Evolutionary conservation across 1,284 basidiomycete species (phyloP), one percentile per base, ranked within the genome.

Genomic region (Pyrrhoderma lamaoense): DNA sequence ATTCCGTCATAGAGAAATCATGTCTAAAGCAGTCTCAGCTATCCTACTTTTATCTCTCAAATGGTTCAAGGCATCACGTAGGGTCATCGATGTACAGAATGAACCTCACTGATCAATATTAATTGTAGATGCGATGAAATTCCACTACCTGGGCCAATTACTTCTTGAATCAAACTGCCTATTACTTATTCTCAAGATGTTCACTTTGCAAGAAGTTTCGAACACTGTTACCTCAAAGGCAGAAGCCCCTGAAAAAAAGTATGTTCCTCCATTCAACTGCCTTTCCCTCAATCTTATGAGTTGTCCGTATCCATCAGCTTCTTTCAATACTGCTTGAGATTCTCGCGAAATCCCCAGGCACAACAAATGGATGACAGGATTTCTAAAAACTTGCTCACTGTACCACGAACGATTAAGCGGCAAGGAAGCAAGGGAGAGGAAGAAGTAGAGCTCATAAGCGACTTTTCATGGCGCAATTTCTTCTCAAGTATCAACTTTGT

Each of bases 21-120:
- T 92, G 0, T 93, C 91, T 4, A 99, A 99, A 68, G 93, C 93
- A 0, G 90, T 98, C 5, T 97, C 94, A 16, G 93, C 94, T 1
- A 96, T 99, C 57, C 67, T 99, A 14, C 71, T 99, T 1, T 70
- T 98, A 37, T 80, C 88, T 2, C 68, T 99, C 57, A 97, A 97
- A 65, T 99, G 96, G 96, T 97, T 98, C 77, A 99, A 98, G 68
- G 89, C 89, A 31, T 96, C 93, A 47, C 93, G 93, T 94, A 59
- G 66, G 87, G 76, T 42, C 22, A 23, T 42, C 39, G 43, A 8
- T 13, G 7, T 47, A 11, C 22, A 34, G 40, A 40, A 48, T 36
- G 19, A n/a, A 22, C 51, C 45, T 23, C 39, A 11, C 14, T 11
- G 27, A 50, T 40, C 56, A 50, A 46, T 40, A 21, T 54, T 25